A percentile compares a stretch with the other conserved stretches of the same genome.
phyloP scores from a whole-genome alignment of 1,284 basidiomycete species.

The Microbotryum lychnidis-dioicae region DNA sequence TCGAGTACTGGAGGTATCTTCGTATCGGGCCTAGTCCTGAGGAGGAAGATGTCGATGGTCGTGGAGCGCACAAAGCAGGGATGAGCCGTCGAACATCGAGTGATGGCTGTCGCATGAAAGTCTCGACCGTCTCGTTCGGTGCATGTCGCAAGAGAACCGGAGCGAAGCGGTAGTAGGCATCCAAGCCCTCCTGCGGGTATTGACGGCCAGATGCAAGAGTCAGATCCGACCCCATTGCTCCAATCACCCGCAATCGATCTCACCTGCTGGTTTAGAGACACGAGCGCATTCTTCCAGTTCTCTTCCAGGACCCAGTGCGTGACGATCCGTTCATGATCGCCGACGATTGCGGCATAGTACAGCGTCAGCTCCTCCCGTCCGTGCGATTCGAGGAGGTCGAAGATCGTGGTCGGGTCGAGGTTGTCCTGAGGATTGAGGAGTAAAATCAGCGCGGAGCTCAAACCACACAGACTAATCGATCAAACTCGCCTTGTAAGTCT shows the following conservation, averaged over 20 bases:
- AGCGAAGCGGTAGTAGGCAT: slow-evolving; percentile 88
- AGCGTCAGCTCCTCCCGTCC: slow-evolving; percentile 88
- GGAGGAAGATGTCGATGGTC: slow-evolving; percentile 51
- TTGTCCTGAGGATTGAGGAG: slow-evolving; percentile 50
- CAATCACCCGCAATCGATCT: slow-evolving; percentile 14
- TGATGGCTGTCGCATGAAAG: slow-evolving; percentile 73
- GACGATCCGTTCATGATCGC: slow-evolving; percentile 77
- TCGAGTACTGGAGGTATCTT: slow-evolving; percentile 74
- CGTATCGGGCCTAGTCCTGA: slow-evolving; percentile 45
- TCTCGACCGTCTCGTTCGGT: slow-evolving; percentile 80
- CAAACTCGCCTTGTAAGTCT: slow-evolving; percentile 68
- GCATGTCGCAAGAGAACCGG: slow-evolving; percentile 76
- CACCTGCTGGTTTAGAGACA: slow-evolving; percentile 77
- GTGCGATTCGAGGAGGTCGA: slow-evolving; percentile 86
- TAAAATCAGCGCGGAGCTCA: neutral
- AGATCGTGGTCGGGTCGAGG: slow-evolving; percentile 74
- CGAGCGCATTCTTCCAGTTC: slow-evolving; percentile 83
- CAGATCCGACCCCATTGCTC: neutral
- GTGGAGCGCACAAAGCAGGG: slow-evolving; percentile 56
- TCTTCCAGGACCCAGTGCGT: slow-evolving; percentile 88
- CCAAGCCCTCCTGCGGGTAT: slow-evolving; percentile 52
- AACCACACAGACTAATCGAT: neutral
- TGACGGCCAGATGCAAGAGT: slow-evolving; percentile 38
- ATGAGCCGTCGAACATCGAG: slow-evolving; percentile 79
- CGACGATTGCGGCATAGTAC: slow-evolving; percentile 73